Evolutionary conservation across 352 stramenopile species (phyloP).

Genomic region (Phytopythium chamaehyphon): DNA sequence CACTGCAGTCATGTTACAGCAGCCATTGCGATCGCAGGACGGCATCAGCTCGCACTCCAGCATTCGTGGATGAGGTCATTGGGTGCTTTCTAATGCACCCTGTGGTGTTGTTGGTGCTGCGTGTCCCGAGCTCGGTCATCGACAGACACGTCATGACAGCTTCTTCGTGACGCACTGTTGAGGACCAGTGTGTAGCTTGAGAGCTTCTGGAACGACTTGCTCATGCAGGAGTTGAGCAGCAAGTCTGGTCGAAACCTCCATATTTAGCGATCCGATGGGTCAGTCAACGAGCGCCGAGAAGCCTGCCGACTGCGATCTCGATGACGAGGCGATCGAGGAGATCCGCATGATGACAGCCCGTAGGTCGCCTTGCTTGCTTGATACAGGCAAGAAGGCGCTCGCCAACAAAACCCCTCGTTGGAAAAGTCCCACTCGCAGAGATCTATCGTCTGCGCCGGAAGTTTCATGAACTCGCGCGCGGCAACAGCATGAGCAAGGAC

Average conservation of each 20-base stretch:
- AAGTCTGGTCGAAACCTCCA: not conserved
- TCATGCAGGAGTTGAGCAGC: too few species aligned
- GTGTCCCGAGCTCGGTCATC: too few species aligned
- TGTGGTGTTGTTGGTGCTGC: too few species aligned
- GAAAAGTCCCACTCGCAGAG: constrained; percentile 44
- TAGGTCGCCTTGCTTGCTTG: constrained; percentile 9
- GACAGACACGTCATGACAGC: too few species aligned
- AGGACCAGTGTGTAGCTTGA: too few species aligned
- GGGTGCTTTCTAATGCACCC: too few species aligned
- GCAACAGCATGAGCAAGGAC: constrained; percentile 49
- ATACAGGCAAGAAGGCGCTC: not conserved
- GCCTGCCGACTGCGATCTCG: constrained; percentile 35
- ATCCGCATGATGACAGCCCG: constrained; percentile 55
- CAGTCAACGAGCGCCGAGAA: constrained; percentile 9
- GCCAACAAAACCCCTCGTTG: not conserved
- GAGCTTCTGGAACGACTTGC: too few species aligned
- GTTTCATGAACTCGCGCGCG: constrained; percentile 24
- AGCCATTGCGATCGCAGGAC: too few species aligned
- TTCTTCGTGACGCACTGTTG: too few species aligned
- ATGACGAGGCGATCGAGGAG: constrained; percentile 54
- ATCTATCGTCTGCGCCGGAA: constrained; percentile 50
- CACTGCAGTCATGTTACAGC: too few species aligned
- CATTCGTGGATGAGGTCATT: too few species aligned
- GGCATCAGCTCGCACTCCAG: too few species aligned
- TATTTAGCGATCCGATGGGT: constrained; percentile 13